Base-by-base conservation (phyloP, 2,329 filamentous ascomycete species). In the Ophiostoma angusticollis region DNA sequence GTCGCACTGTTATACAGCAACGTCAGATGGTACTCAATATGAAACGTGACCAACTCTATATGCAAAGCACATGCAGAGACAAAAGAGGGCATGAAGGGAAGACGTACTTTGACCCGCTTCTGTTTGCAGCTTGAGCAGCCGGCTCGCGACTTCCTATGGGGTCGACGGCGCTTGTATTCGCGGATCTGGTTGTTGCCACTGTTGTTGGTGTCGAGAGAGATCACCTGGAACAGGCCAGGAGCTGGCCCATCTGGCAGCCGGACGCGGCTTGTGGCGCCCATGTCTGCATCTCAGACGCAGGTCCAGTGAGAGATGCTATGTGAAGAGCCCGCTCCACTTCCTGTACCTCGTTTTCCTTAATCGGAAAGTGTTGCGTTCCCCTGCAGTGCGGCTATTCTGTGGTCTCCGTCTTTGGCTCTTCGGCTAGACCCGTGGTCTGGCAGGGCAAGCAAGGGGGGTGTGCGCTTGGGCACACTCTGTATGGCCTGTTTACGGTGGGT, bases 101-200 rank as follows among this genome's bases (percentile, higher is more conserved):
- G 3, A 44, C 45, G 13, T 37, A 50, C 49, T 40, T 50, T 52
- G 37, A 52, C 50, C 19, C 47, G 37, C 28, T 43, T 37, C 29
- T 46, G 44, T 39, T 52, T 52, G 43, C 49, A 52, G 16, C 37
- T 47, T 11, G 37, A 16, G 22, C 50, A 52, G 17, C 50, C 50
- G 22, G 32, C 36, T 19, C 45, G 39, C 8, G 47, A 44, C 40
- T 52, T 52, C 30, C 39, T 47, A 37, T 52, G 50, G 16, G 45
- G 43, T 19, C 43, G 41, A 2, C 50, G 47, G 2, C 43, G 43
- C 36, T 47, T 49, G 40, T 50, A 49, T 9, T 50, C 47, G 9
- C 46, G 45, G 18, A 37, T 40, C 33, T 49, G 44, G 31, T 39
- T 42, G 16, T 22, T 17, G 19, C 27, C 17, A 19, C 28, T 30